Conservation (phyloP, 2,329 filamentous ascomycete species). For the Didymella arachidicola region DNA sequence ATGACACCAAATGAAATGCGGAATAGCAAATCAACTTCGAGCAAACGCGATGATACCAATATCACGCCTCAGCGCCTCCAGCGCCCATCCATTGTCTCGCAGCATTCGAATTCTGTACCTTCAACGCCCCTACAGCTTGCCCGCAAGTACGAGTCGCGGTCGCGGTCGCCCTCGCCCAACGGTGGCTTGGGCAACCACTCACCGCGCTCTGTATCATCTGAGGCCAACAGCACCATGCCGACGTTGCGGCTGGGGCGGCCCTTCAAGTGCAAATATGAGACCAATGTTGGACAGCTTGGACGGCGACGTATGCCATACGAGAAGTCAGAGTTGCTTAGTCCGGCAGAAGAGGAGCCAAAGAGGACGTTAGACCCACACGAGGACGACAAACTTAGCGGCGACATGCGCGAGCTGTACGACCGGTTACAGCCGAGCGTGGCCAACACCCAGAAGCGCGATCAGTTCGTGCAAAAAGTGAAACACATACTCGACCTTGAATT, state of each 20-base stretch:
- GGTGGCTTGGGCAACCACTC: slow-evolving; percentile 77
- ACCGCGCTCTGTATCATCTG: slow-evolving; percentile 87
- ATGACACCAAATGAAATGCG: slow-evolving; percentile 48
- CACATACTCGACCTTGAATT: slow-evolving; percentile 87
- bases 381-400: slow-evolving; percentile 69
- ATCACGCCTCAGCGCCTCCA: slow-evolving; percentile 35
- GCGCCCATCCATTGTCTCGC: slow-evolving; percentile 62
- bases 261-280: slow-evolving; percentile 84
- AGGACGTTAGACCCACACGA: slow-evolving; percentile 50
- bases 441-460: slow-evolving; percentile 77
- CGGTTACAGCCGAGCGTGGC: slow-evolving; percentile 81
- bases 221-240: slow-evolving; percentile 78
- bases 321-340: slow-evolving; percentile 81
- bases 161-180: slow-evolving; percentile 80
- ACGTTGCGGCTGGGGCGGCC: slow-evolving; percentile 68
- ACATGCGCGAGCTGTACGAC: slow-evolving; percentile 86
- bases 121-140: slow-evolving; percentile 92
- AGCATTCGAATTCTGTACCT: slow-evolving; percentile 87
- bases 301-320: slow-evolving; percentile 91
- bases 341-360: slow-evolving; percentile 73
- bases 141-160: slow-evolving; percentile 80
- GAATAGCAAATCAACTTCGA: slow-evolving; percentile 32
- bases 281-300: slow-evolving; percentile 74
- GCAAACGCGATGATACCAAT: slow-evolving; percentile 38
- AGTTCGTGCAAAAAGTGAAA: slow-evolving; percentile 86